A percentile compares a stretch with the other conserved stretches of the same genome.
These are phyloP conservation scores for Schizosaccharomyces osmophilus DNA, from an alignment of 805 yeast genomes.

Conservation along the genomic window DNA sequence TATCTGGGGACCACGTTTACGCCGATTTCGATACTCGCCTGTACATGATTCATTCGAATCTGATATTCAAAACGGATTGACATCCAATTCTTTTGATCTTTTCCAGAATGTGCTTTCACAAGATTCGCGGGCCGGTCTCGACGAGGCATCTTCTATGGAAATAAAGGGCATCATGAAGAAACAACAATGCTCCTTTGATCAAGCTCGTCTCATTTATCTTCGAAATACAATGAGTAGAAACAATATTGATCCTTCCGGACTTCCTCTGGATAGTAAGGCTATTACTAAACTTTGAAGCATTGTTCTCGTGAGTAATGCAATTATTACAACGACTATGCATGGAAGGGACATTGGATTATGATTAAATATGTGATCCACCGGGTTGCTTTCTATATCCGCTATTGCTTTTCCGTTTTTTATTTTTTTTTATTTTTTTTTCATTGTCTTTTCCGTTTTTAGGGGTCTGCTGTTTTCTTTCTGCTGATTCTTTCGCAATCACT, in stretches of 20 bases:
- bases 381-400: too few relatives aligned
- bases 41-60: neutral
- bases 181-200: neutral
- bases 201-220: neutral
- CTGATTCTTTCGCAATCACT: too few relatives aligned
- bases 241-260: neutral
- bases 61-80: neutral
- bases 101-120: neutral
- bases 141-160: neutral
- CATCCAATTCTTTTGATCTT: neutral
- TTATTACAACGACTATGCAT: neutral
- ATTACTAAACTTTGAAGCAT: neutral
- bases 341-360: neutral
- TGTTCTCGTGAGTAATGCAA: neutral
- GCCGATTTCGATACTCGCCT: neutral
- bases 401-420: too few relatives aligned
- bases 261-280: neutral
- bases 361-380: too few relatives aligned
- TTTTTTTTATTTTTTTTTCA: too few relatives aligned
- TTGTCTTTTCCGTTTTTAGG: too few relatives aligned
- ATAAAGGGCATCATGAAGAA: neutral
- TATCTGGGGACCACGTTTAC: neutral
- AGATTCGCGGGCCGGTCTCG: neutral
- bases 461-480: too few relatives aligned
- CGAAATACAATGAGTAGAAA: neutral